Conservation (phyloP, 2,329 filamentous ascomycete species). For the Verticillium klebahnii region DNA sequence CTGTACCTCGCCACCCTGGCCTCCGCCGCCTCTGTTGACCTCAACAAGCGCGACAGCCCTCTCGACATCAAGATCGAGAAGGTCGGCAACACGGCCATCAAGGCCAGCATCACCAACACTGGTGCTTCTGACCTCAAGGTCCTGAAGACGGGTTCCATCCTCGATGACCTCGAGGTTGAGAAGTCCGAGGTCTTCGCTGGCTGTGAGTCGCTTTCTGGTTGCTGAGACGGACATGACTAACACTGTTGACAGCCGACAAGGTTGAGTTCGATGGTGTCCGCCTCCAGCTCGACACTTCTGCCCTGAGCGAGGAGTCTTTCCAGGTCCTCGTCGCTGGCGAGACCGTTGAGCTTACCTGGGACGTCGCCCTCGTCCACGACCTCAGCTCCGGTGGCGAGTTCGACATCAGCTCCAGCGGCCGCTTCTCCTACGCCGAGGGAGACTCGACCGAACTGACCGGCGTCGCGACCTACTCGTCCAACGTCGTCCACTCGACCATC, state of each 20-base stretch:
- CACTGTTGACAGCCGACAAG: slow-evolving; percentile 25
- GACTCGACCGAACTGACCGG: slow-evolving; percentile 49
- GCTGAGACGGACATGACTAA: slow-evolving; percentile 1
- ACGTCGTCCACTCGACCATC: slow-evolving; percentile 51
- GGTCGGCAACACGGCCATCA: slow-evolving; percentile 47
- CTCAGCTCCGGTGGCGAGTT: slow-evolving; percentile 47
- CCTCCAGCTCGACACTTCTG: slow-evolving; percentile 38
- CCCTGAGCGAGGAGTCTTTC: slow-evolving; percentile 44
- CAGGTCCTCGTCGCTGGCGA: slow-evolving; percentile 41
- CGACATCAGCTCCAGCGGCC: slow-evolving; percentile 50
- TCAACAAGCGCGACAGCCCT: slow-evolving; percentile 32
- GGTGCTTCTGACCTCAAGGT: slow-evolving; percentile 44
- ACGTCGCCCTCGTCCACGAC: slow-evolving; percentile 52
- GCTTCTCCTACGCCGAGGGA: slow-evolving; percentile 49
- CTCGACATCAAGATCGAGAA: slow-evolving; percentile 41
- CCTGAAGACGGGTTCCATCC: slow-evolving; percentile 48
- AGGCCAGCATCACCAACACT: slow-evolving; percentile 49
- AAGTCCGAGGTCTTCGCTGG: slow-evolving; percentile 46
- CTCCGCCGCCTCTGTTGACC: slow-evolving; percentile 26
- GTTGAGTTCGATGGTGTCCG: slow-evolving; percentile 50
- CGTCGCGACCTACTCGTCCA: slow-evolving; percentile 52
- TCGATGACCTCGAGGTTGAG: slow-evolving; percentile 47
- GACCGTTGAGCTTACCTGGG: slow-evolving; percentile 48
- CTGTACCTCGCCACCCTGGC: slow-evolving; percentile 29
- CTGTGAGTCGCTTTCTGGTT: slow-evolving; percentile 26